phyloP scores from a whole-genome alignment of 805 yeast species.

The Ogataea pignaliae region DNA sequence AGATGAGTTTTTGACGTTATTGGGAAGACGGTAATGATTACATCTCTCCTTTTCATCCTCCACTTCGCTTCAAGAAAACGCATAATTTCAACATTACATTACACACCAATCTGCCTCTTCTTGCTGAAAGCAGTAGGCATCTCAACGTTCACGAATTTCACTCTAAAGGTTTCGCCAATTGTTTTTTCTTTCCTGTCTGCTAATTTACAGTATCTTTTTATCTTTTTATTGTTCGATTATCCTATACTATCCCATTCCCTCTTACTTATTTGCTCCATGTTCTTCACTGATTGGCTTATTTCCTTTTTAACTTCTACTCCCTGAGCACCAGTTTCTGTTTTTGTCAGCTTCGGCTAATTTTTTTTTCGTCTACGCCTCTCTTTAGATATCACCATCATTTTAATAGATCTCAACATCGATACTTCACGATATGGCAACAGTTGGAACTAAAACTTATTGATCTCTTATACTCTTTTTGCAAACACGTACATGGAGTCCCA shows the following conservation, averaged over 20 bases:
- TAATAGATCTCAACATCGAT: conserved; percentile 8
- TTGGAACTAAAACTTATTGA: too few species aligned
- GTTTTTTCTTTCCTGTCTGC: neutral
- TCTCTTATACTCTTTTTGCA: conserved; percentile 30
- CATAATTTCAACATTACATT: too few species aligned
- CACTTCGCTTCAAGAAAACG: too few species aligned
- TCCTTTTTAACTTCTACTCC: too few species aligned
- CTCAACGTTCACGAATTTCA: too few species aligned
- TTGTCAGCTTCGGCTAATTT: neutral
- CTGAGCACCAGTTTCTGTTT: neutral
- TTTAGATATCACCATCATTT: neutral
- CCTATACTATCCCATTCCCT: neutral
- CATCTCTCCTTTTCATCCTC: neutral
- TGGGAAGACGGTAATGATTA: conserved; percentile 50
- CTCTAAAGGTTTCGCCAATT: neutral
- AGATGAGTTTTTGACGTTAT: conserved; percentile 85
- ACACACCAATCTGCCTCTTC: too few species aligned
- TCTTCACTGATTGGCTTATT: neutral
- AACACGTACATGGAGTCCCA: conserved; percentile 56
- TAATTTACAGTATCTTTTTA: too few species aligned
- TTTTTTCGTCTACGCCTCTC: neutral
- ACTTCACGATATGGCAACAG: too few species aligned
- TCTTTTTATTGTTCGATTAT: neutral
- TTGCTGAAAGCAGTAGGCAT: too few species aligned
- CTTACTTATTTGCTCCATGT: neutral